These are phyloP conservation scores for Tolypocladium tropicale DNA, from an alignment of 2,329 filamentous ascomycete genomes.

Conservation along the genomic window DNA sequence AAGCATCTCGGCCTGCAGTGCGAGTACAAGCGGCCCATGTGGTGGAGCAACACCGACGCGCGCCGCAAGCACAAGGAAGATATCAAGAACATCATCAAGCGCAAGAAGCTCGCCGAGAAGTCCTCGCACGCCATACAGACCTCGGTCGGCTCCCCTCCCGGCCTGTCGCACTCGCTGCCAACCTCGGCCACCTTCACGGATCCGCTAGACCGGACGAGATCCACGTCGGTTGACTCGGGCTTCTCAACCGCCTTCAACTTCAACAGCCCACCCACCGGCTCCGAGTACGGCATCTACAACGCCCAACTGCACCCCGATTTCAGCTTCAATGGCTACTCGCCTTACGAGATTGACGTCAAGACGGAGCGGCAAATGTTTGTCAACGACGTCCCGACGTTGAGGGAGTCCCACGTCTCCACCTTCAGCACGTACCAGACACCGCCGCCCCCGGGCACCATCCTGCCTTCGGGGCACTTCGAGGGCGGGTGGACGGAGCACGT, in stretches of 20 bases:
- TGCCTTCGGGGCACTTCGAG: slow-evolving; percentile 49
- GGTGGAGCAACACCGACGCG: slow-evolving; percentile 93
- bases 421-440: slow-evolving; percentile 86
- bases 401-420: slow-evolving; percentile 81
- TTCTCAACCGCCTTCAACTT: slow-evolving; percentile 64
- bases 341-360: slow-evolving; percentile 93
- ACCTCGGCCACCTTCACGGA: slow-evolving; percentile 75
- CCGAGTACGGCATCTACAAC: slow-evolving; percentile 52
- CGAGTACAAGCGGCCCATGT: slow-evolving; percentile 93
- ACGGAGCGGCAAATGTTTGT: slow-evolving; percentile 91
- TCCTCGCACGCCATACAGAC: slow-evolving; percentile 46
- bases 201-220: slow-evolving; percentile 60
- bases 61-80: slow-evolving; percentile 80
- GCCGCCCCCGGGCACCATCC: slow-evolving; percentile 56
- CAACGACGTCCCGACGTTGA: slow-evolving; percentile 75
- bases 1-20: slow-evolving; percentile 72
- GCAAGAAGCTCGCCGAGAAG: slow-evolving; percentile 91
- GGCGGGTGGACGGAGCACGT: slow-evolving; percentile 49
- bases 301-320: slow-evolving; percentile 52
- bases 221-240: slow-evolving; percentile 71
- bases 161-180: slow-evolving; percentile 70
- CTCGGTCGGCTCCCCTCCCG: slow-evolving; percentile 58
- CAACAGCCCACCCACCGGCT: slow-evolving; percentile 47
- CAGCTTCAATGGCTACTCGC: slow-evolving; percentile 51
- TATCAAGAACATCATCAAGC: slow-evolving; percentile 97